Base-by-base conservation (phyloP, 2,329 filamentous ascomycete genomes). In the Scedosporium apiospermum region DNA sequence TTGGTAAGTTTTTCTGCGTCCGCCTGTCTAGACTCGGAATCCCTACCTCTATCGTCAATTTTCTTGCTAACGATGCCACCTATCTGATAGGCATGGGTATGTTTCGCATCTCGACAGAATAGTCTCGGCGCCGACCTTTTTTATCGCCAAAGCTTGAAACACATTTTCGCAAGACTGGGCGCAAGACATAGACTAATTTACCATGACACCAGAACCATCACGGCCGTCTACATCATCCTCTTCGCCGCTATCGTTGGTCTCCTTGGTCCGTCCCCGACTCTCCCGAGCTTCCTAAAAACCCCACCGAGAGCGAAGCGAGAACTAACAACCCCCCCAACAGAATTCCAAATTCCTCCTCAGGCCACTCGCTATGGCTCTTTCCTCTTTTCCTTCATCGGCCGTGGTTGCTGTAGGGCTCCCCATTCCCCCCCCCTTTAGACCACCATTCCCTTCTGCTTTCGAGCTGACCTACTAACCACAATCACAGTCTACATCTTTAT, bases 381-480 rank as follows among this genome's bases (percentile, higher is more conserved):
- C 82, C 88, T 98, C 77, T 98, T 98, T 82, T 96, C 91, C 63
- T 98, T 99, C 82, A 79, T 98, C 69, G 95, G 95, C 65, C 92
- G 95, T 73, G 95, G 95, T 77, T 82, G 91, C 74, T 98, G 93
- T 96, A 86, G 78, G 91, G 27, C 87, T 16, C 44, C 6, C 14
- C 42, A 27, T 62, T 57, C 58, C 21, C 16, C 18, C 34, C 60
- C 41, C 61, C 46, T 10, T 16, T 14, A 57, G 2, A 2, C 6
- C 0, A 30, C 34, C 60, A 61, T 42, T 41, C 44, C 23, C 44
- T 18, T 16, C 9, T n/a, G 12, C 23, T 21, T 27, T 9, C 21
- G 2, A 18, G 26, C 6, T 2, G n/a, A 9, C 21, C 62, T 61
- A 57, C 68, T 64, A 27, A 64, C 51, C 14, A 63, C 23, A 38